A percentile compares a stretch with the other conserved stretches of the same genome.
Evolutionary conservation across 768 basidiomycete genomes (phyloP).

Genomic region (Vishniacozyma victoriae): DNA sequence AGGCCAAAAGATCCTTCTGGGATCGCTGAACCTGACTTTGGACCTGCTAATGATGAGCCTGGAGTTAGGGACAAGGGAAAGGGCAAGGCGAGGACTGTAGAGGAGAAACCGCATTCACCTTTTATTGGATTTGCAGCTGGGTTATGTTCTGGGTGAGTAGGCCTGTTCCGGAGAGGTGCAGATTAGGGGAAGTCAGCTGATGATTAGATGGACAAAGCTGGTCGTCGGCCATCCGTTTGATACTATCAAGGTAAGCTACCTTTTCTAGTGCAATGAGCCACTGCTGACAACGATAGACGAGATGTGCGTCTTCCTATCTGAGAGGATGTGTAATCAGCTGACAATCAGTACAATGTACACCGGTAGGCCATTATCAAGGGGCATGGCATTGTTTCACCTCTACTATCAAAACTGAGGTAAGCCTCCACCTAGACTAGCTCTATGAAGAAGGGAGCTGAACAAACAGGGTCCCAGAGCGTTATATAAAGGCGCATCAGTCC

Average conservation of each 20-base stretch:
- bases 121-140: conserved; percentile 42
- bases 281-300: conserved; percentile 21
- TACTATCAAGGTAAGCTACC: conserved; percentile 33
- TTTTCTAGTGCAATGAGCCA: background rate
- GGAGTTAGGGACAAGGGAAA: background rate
- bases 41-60: background rate
- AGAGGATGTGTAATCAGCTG: background rate
- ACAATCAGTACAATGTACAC: conserved; percentile 32
- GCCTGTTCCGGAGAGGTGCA: background rate
- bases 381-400: conserved; percentile 30
- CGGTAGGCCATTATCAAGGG: conserved; percentile 26
- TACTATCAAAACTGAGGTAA: conserved; percentile 34
- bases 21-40: background rate
- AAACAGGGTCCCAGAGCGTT: conserved; percentile 33
- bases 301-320: conserved; percentile 21
- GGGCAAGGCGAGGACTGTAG: background rate
- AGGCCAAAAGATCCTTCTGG: too few relatives aligned
- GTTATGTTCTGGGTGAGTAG: conserved; percentile 34
- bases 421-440: background rate
- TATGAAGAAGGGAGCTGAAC: conserved; percentile 1
- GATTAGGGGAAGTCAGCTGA: background rate
- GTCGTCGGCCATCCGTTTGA: conserved; percentile 41
- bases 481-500: conserved; percentile 42
- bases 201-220: conserved; percentile 35
- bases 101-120: conserved; percentile 23